A percentile compares a stretch with the other conserved stretches of the same genome.
These are phyloP conservation scores for Arthrocladium fulminans DNA, from an alignment of 2,329 filamentous ascomycete species.

Conservation along the genomic window DNA sequence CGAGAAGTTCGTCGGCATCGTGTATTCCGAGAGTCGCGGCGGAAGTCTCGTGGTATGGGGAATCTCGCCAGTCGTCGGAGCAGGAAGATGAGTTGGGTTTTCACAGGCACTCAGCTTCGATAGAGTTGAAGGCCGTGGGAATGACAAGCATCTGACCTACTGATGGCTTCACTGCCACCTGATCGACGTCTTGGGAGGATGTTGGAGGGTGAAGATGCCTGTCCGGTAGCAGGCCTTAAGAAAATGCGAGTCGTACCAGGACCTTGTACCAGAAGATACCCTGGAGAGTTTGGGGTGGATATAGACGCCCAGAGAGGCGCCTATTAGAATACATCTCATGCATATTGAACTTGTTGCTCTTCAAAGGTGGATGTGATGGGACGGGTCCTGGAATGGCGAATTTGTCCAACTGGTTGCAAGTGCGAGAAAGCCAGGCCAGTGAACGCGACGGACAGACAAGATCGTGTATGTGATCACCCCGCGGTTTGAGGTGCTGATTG, in stretches of 20 bases:
- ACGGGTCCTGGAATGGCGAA: background rate
- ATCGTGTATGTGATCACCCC: conserved; percentile 1
- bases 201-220: background rate
- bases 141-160: background rate
- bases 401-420: conserved; percentile 7
- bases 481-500: background rate
- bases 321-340: background rate
- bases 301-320: background rate
- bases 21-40: background rate
- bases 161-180: background rate
- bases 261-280: background rate
- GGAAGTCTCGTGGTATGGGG: background rate
- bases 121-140: background rate
- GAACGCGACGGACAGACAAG: background rate
- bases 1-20: conserved; percentile 15
- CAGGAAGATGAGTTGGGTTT: too few relatives aligned
- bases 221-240: background rate
- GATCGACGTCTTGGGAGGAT: background rate
- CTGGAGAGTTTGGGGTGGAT: background rate
- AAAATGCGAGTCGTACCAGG: background rate
- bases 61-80: background rate
- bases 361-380: conserved; percentile 9
- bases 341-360: conserved; percentile 4
- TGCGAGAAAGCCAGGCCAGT: background rate
- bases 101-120: background rate